These are phyloP conservation scores for Candida sonorensis DNA, from an alignment of 805 yeast species.

Conservation along the genomic window DNA sequence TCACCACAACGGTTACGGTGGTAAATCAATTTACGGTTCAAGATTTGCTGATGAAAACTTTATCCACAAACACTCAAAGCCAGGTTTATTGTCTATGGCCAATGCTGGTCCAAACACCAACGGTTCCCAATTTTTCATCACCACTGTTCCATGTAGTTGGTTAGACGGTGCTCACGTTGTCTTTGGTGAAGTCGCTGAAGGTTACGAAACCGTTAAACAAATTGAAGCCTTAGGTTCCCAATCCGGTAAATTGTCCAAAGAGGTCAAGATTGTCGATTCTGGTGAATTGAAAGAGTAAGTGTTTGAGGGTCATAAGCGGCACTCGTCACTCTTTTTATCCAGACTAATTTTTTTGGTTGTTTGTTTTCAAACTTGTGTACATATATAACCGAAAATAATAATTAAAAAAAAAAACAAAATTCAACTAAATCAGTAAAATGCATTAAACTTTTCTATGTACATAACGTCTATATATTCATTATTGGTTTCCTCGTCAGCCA, in stretches of 20 bases:
- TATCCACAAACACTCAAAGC: conserved; percentile 65
- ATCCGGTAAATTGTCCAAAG: conserved; percentile 40
- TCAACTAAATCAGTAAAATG: no score
- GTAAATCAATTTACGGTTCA: conserved; percentile 77
- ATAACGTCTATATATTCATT: neutral
- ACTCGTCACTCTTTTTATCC: neutral
- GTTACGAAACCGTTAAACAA: conserved; percentile 78
- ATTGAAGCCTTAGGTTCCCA: conserved; percentile 59
- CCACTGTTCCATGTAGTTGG: conserved; percentile 84
- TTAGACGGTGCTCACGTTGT: conserved; percentile 93
- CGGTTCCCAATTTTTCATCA: conserved; percentile 95
- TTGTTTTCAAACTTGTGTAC: no score
- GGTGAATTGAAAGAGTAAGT: conserved; percentile 41
- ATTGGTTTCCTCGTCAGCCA: no score
- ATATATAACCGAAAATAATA: no score
- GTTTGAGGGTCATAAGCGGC: neutral
- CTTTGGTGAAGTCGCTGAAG: conserved; percentile 86
- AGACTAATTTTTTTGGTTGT: neutral
- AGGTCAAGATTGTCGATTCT: conserved; percentile 45
- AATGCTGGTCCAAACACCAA: conserved; percentile 98
- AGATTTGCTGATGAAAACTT: conserved; percentile 78
- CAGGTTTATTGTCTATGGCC: conserved; percentile 87
- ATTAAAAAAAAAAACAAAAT: no score
- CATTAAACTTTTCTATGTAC: no score
- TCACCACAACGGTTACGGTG: conserved; percentile 84